Percentiles rank a stretch among this genome's conserved stretches.
phyloP scores from a whole-genome alignment of 148 eudicot species.

The Pharnaceum exiguum region DNA sequence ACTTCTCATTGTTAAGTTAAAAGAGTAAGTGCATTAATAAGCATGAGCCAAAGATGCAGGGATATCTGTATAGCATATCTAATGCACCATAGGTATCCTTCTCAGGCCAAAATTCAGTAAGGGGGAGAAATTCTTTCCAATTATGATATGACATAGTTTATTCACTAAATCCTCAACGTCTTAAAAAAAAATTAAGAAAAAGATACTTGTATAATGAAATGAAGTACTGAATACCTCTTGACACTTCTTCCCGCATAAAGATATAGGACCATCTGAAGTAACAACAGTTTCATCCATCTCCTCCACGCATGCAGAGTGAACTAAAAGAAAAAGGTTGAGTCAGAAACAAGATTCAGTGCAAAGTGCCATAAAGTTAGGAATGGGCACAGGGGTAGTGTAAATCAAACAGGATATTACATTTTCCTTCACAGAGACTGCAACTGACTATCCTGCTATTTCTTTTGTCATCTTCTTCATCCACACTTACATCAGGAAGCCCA shows the following conservation, averaged over 20 bases:
- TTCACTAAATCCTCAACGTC: no score
- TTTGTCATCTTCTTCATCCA: constrained; percentile 26
- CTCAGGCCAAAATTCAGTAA: no score
- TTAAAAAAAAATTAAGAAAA: not conserved
- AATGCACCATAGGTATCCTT: no score
- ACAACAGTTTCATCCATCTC: constrained; percentile 33
- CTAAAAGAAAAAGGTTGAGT: constrained; percentile 32
- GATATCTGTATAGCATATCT: no score
- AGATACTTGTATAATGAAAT: not conserved
- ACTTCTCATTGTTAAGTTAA: no score
- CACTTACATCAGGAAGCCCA: constrained; percentile 38
- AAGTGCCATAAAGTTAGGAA: not conserved
- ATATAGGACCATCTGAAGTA: constrained; percentile 22
- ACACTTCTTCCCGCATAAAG: constrained; percentile 75
- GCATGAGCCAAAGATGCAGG: no score
- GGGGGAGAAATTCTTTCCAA: no score
- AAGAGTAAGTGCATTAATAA: no score
- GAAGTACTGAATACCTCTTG: constrained; percentile 54
- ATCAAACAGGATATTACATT: constrained; percentile 43
- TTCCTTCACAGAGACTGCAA: constrained; percentile 76
- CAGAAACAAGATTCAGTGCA: not conserved
- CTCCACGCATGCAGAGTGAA: constrained; percentile 66
- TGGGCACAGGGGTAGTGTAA: not conserved
- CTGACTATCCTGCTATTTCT: constrained; percentile 28
- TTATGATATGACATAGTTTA: no score